These are phyloP conservation scores for Plantago ovata DNA, from an alignment of 257 asterid species.

Conservation along the genomic window DNA sequence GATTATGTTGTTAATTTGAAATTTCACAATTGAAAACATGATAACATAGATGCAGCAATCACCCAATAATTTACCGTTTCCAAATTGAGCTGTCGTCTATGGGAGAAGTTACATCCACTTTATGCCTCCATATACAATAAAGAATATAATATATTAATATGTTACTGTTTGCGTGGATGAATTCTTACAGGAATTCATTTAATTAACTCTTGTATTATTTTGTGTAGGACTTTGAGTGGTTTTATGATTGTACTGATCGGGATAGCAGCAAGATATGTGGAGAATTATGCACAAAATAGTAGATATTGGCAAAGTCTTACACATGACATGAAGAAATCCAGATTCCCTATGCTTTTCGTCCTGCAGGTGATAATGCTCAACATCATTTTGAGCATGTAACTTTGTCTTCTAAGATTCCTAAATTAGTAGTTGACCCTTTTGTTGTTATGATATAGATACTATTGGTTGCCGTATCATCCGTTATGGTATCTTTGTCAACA, in stretches of 20 bases:
- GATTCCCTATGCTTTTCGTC: conserved; percentile 57
- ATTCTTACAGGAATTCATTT: not conserved
- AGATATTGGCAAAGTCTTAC: conserved; percentile 51
- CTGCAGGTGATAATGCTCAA: conserved; percentile 54
- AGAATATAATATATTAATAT: not conserved
- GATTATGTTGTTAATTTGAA: not conserved
- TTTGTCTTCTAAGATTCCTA: not conserved
- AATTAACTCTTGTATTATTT: conserved; percentile 15
- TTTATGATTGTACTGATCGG: conserved; percentile 62
- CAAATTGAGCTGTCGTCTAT: not conserved
- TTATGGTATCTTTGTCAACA: conserved; percentile 87
- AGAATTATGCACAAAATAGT: conserved; percentile 43
- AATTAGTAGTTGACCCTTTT: conserved; percentile 9
- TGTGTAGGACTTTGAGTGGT: conserved; percentile 62
- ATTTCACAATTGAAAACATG: not conserved
- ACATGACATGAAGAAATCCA: conserved; percentile 42
- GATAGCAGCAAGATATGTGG: conserved; percentile 55
- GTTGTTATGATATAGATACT: conserved; percentile 44
- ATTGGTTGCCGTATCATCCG: conserved; percentile 68
- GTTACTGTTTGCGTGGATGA: not conserved
- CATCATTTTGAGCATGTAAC: not conserved
- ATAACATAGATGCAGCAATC: not conserved
- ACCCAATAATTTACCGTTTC: not conserved
- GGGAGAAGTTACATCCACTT: not conserved
- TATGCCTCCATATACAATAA: conserved; percentile 1